These are phyloP conservation scores for Paramecium pentaurelia DNA, from an alignment of 73 alveolate genomes.

Conservation along the genomic window DNA sequence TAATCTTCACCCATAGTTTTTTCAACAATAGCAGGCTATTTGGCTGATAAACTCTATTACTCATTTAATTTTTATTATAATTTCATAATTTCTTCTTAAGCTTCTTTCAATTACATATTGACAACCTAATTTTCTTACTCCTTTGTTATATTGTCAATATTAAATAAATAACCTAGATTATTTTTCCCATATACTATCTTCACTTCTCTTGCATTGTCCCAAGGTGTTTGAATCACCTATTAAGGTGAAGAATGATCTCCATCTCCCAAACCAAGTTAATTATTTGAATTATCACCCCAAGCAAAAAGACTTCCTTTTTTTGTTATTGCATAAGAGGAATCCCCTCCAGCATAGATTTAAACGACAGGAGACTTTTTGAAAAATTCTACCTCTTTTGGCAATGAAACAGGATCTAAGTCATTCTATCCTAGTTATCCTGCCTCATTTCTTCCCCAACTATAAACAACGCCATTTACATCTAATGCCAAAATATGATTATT, in stretches of 20 bases:
- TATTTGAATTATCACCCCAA: slow-evolving; percentile 37
- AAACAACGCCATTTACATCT: not conserved
- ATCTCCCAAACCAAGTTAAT: not conserved
- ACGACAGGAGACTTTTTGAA: not conserved
- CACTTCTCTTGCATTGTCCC: not conserved
- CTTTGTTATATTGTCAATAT: not conserved
- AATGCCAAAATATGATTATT: not conserved
- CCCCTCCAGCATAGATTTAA: not conserved
- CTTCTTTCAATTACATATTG: not conserved
- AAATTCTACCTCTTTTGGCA: slow-evolving; percentile 16
- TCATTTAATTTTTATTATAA: not conserved
- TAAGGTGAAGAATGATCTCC: not conserved
- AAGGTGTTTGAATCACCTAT: slow-evolving; percentile 13
- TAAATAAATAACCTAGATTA: not conserved
- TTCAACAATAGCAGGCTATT: not conserved
- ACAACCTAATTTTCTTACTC: not conserved
- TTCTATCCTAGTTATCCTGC: not conserved
- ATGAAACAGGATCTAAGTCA: not conserved
- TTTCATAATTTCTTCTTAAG: not conserved
- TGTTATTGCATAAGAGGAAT: not conserved
- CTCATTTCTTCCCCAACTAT: slow-evolving; percentile 4
- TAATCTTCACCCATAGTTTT: not conserved
- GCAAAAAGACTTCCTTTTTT: not conserved
- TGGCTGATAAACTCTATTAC: not conserved
- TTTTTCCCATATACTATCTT: not conserved